phyloP scores from a whole-genome alignment of 306 rosid genomes.

The Ammopiptanthus mongolicus region DNA sequence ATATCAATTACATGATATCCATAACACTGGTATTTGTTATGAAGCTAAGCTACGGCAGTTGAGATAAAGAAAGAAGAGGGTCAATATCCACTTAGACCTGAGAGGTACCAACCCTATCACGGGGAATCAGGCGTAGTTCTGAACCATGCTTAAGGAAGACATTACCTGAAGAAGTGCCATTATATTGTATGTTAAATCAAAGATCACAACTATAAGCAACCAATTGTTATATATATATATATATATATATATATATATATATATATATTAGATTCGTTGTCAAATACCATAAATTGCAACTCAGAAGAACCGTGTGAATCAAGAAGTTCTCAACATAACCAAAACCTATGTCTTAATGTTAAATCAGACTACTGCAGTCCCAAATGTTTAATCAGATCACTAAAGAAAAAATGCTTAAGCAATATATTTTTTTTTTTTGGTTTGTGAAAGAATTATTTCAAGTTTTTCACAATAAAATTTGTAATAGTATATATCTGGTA shows the following conservation, averaged over 20 bases:
- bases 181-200: background rate
- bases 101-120: constrained; percentile 36
- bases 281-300: background rate
- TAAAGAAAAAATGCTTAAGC: background rate
- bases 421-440: background rate
- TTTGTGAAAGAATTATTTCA: background rate
- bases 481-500: background rate
- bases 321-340: background rate
- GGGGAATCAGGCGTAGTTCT: constrained; percentile 39
- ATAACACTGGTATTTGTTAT: background rate
- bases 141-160: constrained; percentile 45
- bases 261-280: background rate
- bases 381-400: background rate
- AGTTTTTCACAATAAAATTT: background rate
- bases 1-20: background rate
- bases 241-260: too few relatives aligned
- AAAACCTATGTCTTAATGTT: background rate
- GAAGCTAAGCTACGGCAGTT: background rate
- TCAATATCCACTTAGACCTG: constrained; percentile 4
- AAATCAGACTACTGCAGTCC: background rate
- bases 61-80: background rate
- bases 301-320: background rate
- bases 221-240: background rate
- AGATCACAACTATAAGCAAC: background rate
- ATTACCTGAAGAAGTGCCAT: constrained; percentile 20